Evolutionary conservation across 2,329 filamentous ascomycete species (phyloP), one percentile per base, ranked within the genome.

Genomic region (Tolypocladium ophioglossoides): DNA sequence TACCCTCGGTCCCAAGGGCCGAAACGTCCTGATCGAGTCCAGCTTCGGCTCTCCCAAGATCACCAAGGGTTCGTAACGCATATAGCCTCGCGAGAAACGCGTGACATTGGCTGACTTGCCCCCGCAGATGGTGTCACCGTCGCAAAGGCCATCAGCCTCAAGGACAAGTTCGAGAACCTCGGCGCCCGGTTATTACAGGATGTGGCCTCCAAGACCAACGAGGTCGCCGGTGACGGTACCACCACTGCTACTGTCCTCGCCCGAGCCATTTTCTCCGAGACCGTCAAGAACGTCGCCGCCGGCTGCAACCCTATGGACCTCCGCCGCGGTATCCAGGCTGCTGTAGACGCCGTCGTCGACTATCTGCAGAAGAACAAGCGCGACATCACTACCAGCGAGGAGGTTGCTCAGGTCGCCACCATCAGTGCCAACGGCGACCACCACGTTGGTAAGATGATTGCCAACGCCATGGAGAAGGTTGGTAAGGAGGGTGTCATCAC

Each of bases 401-500:
- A 99, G 81, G 90, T 99, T 68, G 91, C 92, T 52, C 94, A 99
- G 79, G 94, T 99, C 58, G 94, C 94, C 61, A 97, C 94, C 66
- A 99, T 99, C 77, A 92, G 86, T 64, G 94, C 94, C 73, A 99
- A 99, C 76, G 94, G 94, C 64, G 94, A 99, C 71, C 84, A 84
- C 56, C 91, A 96, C 77, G 89, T 99, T 68, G 94, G 94, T 66
- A 86, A 90, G 76, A 84, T 99, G 70, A 94, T 99, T 72, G 91
- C 94, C 70, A 96, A 85, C 70, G 94, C 94, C 64, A 99, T 99
- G 94, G 94, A 99, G 83, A 96, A 95, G 83, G 94, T 99, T 60
- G 94, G 94, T 75, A 99, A 99, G 84, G 94, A 99, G 80, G 94
- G 94, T 80, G 94, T 99, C 69, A 99, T 99, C 74, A 99, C 94